Conservation (phyloP, 2,329 filamentous ascomycete genomes). For the Cercospora brassicicola region DNA sequence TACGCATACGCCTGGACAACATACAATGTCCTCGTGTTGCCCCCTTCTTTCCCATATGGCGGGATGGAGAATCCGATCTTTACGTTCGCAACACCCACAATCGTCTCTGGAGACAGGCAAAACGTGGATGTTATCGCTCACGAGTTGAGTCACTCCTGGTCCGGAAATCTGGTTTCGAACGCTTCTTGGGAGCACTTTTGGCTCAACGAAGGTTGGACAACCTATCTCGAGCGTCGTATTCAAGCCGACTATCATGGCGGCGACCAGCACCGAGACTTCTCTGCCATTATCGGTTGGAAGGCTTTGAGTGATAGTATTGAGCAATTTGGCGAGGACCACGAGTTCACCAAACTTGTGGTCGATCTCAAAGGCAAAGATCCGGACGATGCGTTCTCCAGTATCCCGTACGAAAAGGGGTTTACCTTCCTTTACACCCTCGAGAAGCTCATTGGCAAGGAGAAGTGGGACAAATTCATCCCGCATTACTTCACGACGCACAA, state of each 20-base stretch:
- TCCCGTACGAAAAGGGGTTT: conserved; percentile 97
- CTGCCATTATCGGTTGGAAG: conserved; percentile 94
- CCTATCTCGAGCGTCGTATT: conserved; percentile 87
- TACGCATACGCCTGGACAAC: conserved; percentile 92
- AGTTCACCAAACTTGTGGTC: conserved; percentile 88
- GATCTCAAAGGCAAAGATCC: conserved; percentile 88
- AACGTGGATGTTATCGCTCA: conserved; percentile 97
- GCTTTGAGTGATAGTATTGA: conserved; percentile 77
- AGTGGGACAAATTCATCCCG: conserved; percentile 93
- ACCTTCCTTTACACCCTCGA: conserved; percentile 91
- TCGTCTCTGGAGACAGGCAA: conserved; percentile 78
- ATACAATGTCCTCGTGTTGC: conserved; percentile 90
- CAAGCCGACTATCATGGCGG: conserved; percentile 72
- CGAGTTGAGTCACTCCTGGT: conserved; percentile 76
- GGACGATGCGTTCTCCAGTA: conserved; percentile 88
- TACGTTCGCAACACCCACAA: conserved; percentile 91
- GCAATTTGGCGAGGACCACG: conserved; percentile 76
- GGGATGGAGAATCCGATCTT: conserved; percentile 67
- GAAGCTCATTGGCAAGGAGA: conserved; percentile 75
- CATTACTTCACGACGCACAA: conserved; percentile 88
- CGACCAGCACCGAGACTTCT: conserved; percentile 85
- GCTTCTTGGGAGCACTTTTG: conserved; percentile 79
- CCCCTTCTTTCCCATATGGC: conserved; percentile 86
- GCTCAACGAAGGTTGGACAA: conserved; percentile 83
- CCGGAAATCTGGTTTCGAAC: conserved; percentile 78